Evolutionary conservation across 2,329 filamentous ascomycete genomes (phyloP).

Genomic region (Colletotrichum theobromicola): DNA sequence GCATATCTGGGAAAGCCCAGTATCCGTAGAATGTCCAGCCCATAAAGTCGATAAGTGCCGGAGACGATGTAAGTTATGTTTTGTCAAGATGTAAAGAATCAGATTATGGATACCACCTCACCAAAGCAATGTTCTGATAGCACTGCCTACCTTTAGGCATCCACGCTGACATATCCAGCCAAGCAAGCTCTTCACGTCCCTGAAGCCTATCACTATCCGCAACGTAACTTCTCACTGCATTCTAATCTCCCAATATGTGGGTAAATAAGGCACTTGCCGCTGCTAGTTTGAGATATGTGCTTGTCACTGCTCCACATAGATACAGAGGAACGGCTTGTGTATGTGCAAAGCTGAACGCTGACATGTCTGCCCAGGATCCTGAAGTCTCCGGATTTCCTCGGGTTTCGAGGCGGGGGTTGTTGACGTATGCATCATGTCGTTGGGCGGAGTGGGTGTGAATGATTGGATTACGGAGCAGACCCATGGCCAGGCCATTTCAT

Average conservation of each 20-base stretch:
- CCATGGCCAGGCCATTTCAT: no score
- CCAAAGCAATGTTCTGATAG: neutral
- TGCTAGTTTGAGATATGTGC: no score
- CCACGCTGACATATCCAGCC: neutral
- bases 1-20: neutral
- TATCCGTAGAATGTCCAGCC: no score
- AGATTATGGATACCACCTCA: accelerated
- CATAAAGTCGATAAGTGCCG: neutral
- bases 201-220: no score
- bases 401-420: neutral
- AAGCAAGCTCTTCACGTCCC: no score
- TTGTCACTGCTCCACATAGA: no score
- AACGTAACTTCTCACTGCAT: no score
- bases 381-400: neutral
- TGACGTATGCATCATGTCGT: neutral
- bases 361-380: neutral
- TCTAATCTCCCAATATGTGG: no score
- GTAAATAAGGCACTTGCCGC: no score
- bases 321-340: no score
- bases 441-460: neutral
- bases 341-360: no score
- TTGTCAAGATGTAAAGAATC: accelerated
- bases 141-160: neutral
- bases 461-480: no score
- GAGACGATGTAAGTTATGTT: neutral